These are phyloP conservation scores for Glycine soja DNA, from an alignment of 306 rosid genomes.

Conservation along the genomic window DNA sequence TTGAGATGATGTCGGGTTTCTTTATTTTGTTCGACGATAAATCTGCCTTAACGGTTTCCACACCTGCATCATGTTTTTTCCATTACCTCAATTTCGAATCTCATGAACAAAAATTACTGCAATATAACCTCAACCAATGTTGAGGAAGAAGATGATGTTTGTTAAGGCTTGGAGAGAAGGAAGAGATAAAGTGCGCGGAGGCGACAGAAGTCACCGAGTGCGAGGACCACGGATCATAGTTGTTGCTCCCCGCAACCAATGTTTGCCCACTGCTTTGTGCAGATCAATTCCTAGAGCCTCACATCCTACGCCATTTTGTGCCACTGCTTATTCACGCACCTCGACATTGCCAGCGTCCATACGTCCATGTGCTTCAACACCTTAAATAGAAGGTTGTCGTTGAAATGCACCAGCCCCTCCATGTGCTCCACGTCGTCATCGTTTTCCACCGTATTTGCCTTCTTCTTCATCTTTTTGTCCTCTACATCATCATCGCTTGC, in stretches of 20 bases:
- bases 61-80: no score
- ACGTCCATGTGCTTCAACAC: slow-evolving; percentile 91
- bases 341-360: slow-evolving; percentile 71
- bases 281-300: slow-evolving; percentile 99
- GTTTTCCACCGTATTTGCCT: slow-evolving; percentile 47
- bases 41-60: no score
- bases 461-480: slow-evolving; percentile 65
- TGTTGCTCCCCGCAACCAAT: slow-evolving; percentile 86
- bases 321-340: slow-evolving; percentile 94
- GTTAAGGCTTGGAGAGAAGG: slow-evolving; percentile 70
- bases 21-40: no score
- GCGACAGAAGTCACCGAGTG: slow-evolving; percentile 95
- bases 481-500: slow-evolving; percentile 24
- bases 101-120: no score
- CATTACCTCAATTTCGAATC: no score
- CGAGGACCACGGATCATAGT: slow-evolving; percentile 92
- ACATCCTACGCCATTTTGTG: slow-evolving; percentile 86
- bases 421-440: not conserved
- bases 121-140: no score
- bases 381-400: slow-evolving; percentile 84
- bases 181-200: slow-evolving; percentile 78
- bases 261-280: slow-evolving; percentile 91
- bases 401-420: slow-evolving; percentile 60
- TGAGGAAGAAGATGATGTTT: not conserved
- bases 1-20: no score